Evolutionary conservation across 345 rosid species (phyloP).

Genomic region (Syzygium grande): DNA sequence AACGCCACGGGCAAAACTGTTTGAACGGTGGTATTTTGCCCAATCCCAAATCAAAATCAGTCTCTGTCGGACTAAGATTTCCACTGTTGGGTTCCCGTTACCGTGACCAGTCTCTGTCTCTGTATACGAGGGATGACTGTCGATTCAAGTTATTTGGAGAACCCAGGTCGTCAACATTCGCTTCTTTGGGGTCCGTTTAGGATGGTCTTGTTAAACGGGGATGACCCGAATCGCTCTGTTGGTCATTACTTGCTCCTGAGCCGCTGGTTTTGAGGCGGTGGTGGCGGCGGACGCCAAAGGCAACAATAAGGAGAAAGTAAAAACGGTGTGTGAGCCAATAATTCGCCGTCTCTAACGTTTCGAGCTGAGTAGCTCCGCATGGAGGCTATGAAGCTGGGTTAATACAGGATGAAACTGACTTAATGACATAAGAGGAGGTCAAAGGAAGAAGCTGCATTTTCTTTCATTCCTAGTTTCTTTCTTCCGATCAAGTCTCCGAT

Average conservation of each 20-base stretch:
- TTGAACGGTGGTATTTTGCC: too few species aligned
- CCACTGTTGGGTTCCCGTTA: neutral
- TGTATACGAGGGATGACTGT: neutral
- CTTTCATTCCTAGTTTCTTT: neutral
- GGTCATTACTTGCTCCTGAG: neutral
- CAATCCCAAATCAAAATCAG: neutral
- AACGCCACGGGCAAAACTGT: too few species aligned
- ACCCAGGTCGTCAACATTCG: neutral
- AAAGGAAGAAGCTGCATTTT: neutral
- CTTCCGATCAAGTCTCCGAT: neutral
- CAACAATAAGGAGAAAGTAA: neutral
- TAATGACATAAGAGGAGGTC: neutral
- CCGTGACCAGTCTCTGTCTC: neutral
- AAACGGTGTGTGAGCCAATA: neutral
- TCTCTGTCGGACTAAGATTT: neutral
- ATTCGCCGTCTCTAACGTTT: neutral
- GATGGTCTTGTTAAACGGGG: neutral
- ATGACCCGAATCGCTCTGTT: neutral
- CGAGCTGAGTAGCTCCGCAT: rapidly evolving
- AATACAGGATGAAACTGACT: neutral
- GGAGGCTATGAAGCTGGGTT: neutral
- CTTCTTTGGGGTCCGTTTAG: neutral
- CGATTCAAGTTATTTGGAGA: neutral
- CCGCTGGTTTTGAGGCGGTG: neutral
- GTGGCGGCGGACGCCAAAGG: neutral